Base-by-base conservation (phyloP, 2,329 filamentous ascomycete species). In the Fusarium camptoceras region DNA sequence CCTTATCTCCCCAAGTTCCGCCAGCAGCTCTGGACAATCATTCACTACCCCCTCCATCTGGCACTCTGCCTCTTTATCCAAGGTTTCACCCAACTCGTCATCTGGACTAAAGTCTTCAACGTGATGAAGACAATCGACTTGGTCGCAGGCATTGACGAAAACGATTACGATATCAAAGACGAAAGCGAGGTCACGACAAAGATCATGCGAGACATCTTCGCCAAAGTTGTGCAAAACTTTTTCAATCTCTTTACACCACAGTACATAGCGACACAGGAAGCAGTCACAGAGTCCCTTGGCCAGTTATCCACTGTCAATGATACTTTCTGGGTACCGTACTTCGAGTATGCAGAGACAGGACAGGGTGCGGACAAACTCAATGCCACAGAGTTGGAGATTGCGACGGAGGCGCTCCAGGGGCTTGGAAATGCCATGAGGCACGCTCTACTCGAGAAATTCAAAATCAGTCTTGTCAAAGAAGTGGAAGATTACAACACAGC, bases 31-130 rank as follows among this genome's bases (percentile, higher is more conserved):
- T 89, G 87, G 87, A 83, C 85, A 0, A 59, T 82, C 4, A 76
- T 88, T 1, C 89, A 91, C 77, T 87, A 90, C 63, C 89, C 89
- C 1, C 87, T 91, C 71, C 88, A 92, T 68, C 82, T 91, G 4
- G 81, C 86, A 8, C 84, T 92, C 31, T 85, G 90, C 16, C 83
- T 91, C 9, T 84, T 90, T n/a, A 85, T 90, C 46, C 88, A 91
- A 72, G 89, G 87, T 16, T 82, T 84, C 41, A 88, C 87, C 9
- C 88, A 91, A 68, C 85, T 90, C 49, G 78, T 85, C 56, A 79
- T 83, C 54, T 84, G 81, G 79, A 78, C 78, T 25, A 83, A 83
- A 64, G 76, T 83, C 20, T 64, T 80, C 18, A 76, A 82, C 27
- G 74, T 76, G 4, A 31, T 78, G 15, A 62, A 67, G 8, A 48